Evolutionary conservation across 1,284 basidiomycete species (phyloP).

Genomic region (Cryptococcus sp.): DNA sequence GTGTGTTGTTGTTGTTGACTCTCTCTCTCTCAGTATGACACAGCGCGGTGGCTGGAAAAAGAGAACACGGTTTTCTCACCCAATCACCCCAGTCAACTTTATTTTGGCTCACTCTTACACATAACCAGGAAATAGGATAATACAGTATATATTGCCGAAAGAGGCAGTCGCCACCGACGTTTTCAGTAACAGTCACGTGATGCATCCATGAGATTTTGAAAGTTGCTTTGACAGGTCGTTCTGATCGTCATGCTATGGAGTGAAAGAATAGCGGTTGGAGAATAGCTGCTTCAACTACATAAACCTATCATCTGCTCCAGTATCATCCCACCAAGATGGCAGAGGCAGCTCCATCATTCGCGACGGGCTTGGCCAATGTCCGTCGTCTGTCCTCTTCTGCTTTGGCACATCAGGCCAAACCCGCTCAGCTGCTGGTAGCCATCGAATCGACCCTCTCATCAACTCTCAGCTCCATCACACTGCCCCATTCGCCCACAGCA

Average conservation of each 20-base stretch:
- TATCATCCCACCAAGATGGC: conserved; percentile 18
- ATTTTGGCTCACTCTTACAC: too few species aligned
- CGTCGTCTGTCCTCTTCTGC: conserved; percentile 80
- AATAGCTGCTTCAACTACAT: too few species aligned
- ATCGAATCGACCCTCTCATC: conserved; percentile 77
- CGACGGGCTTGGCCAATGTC: conserved; percentile 73
- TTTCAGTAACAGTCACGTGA: too few species aligned
- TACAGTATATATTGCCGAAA: background rate
- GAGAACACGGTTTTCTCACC: too few species aligned
- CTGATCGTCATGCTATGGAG: too few species aligned
- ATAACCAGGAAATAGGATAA: background rate
- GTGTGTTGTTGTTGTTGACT: background rate
- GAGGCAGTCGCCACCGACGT: background rate
- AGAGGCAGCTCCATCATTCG: conserved; percentile 31
- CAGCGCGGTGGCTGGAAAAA: background rate
- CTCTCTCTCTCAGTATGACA: background rate
- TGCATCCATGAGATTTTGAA: background rate
- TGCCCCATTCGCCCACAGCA: conserved; percentile 76
- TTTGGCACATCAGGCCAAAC: conserved; percentile 83
- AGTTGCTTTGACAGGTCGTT: background rate
- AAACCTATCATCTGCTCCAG: too few species aligned
- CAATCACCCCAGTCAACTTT: too few species aligned
- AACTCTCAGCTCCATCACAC: conserved; percentile 52
- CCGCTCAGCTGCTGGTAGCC: conserved; percentile 83
- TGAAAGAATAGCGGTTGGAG: too few species aligned